These are phyloP conservation scores for Diaporthe sp. DNA, from an alignment of 2,329 filamentous ascomycete genomes.

Conservation along the genomic window DNA sequence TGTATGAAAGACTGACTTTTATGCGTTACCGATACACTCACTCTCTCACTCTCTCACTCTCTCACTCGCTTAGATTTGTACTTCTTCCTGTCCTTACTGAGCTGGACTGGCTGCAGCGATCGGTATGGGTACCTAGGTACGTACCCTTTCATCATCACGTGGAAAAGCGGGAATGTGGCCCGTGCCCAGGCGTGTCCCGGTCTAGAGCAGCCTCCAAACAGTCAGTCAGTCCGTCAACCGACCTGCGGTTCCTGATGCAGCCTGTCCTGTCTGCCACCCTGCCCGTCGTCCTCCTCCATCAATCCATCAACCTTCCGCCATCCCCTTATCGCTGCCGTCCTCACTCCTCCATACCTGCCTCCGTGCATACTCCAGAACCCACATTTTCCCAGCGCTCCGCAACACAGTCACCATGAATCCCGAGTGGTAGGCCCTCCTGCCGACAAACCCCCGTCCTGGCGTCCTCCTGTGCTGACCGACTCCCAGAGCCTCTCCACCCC, in stretches of 20 bases:
- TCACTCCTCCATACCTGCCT: constrained; percentile 37
- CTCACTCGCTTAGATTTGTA: not conserved
- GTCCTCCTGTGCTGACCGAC: constrained; percentile 43
- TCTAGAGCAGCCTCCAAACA: constrained; percentile 26
- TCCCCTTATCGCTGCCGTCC: constrained; percentile 38
- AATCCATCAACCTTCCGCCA: constrained; percentile 40
- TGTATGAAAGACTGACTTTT: not conserved
- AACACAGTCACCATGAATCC: constrained; percentile 81
- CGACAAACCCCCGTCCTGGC: constrained; percentile 43
- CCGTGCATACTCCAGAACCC: constrained; percentile 18
- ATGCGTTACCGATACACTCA: not conserved
- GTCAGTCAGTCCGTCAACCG: constrained; percentile 11
- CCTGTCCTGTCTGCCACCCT: constrained; percentile 36
- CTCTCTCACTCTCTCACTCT: no score
- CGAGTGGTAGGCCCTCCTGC: constrained; percentile 81
- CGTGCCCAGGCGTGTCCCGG: constrained; percentile 11
- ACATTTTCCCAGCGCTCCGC: constrained; percentile 21
- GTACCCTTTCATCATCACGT: constrained; percentile 30
- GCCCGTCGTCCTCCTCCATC: constrained; percentile 37
- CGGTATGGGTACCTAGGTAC: constrained; percentile 16
- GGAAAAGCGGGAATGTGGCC: constrained; percentile 23
- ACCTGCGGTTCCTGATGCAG: constrained; percentile 41
- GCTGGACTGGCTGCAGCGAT: not conserved
- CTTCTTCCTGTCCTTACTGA: not conserved
- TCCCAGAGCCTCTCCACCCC: constrained; percentile 37